These are phyloP conservation scores for Aspergillus piperis DNA, from an alignment of 2,329 filamentous ascomycete genomes.

Conservation along the genomic window DNA sequence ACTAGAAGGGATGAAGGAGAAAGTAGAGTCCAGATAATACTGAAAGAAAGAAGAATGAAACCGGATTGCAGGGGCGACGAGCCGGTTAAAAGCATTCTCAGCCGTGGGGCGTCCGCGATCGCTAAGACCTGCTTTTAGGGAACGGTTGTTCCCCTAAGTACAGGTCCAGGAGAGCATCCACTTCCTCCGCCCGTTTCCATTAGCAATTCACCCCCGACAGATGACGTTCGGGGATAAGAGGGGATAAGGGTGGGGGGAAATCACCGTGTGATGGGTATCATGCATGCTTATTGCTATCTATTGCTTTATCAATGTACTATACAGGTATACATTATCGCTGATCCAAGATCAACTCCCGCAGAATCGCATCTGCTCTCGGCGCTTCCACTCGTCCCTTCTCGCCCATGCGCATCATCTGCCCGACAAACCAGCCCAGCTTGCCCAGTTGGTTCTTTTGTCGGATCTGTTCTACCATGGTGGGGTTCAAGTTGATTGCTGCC, in stretches of 20 bases:
- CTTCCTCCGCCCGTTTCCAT: conserved; percentile 28
- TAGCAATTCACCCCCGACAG: conserved; percentile 17
- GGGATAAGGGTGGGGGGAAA: neutral
- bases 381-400: conserved; percentile 65
- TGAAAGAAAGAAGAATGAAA: conserved; percentile 6
- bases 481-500: conserved; percentile 55
- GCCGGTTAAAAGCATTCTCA: conserved; percentile 19
- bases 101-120: conserved; percentile 28
- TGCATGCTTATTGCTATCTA: conserved; percentile 8
- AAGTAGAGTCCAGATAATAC: conserved; percentile 1
- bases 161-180: conserved; percentile 47
- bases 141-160: conserved; percentile 50
- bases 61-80: neutral
- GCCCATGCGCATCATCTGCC: conserved; percentile 66
- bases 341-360: conserved; percentile 52
- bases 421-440: conserved; percentile 69
- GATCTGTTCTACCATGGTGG: conserved; percentile 61
- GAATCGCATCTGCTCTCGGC: conserved; percentile 56
- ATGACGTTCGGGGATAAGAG: neutral
- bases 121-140: conserved; percentile 52
- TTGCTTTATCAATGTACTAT: neutral
- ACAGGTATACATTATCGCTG: conserved; percentile 4
- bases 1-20: conserved; percentile 2
- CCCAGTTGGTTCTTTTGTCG: conserved; percentile 60
- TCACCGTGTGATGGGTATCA: conserved; percentile 22